phyloP scores from a whole-genome alignment of 495 filamentous ascomycete genomes.

The Clohesyomyces aquaticus region DNA sequence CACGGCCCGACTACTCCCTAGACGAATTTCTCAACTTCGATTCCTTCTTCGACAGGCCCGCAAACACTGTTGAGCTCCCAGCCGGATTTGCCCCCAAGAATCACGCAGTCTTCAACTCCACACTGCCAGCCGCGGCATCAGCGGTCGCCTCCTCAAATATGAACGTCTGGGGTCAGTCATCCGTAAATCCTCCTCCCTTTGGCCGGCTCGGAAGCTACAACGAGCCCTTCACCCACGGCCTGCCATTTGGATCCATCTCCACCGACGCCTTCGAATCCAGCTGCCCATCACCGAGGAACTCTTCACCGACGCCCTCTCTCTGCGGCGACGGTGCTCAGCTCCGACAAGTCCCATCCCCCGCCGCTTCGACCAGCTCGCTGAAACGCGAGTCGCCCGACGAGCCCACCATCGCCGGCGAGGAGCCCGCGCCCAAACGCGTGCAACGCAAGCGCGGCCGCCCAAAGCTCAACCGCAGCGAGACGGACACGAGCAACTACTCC shows the following conservation, averaged over 20 bases:
- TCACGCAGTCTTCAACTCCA: constrained; percentile 8
- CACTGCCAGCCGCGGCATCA: neutral
- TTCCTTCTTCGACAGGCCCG: constrained; percentile 28
- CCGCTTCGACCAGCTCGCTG: constrained; percentile 2
- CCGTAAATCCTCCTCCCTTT: constrained; percentile 21
- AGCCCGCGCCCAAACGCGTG: constrained; percentile 17
- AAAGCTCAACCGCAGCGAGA: constrained; percentile 17
- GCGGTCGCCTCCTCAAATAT: neutral
- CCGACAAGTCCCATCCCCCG: neutral
- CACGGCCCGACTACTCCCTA: constrained; percentile 24
- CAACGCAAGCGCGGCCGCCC: constrained; percentile 32
- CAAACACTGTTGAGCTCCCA: constrained; percentile 24
- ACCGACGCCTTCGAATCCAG: constrained; percentile 12
- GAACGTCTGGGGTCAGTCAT: neutral
- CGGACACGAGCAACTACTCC: constrained; percentile 17
- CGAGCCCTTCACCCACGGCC: neutral
- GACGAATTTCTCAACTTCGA: constrained; percentile 27
- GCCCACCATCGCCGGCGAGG: neutral
- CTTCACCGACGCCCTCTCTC: constrained; percentile 24
- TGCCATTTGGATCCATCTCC: constrained; percentile 1
- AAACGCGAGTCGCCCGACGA: constrained; percentile 29
- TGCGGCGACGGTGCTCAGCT: constrained; percentile 25
- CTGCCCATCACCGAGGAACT: neutral
- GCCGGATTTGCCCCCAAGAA: constrained; percentile 2
- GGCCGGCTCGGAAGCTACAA: constrained; percentile 2